These are phyloP conservation scores for Uncinocarpus reesii DNA, from an alignment of 2,329 filamentous ascomycete species.

Conservation along the genomic window DNA sequence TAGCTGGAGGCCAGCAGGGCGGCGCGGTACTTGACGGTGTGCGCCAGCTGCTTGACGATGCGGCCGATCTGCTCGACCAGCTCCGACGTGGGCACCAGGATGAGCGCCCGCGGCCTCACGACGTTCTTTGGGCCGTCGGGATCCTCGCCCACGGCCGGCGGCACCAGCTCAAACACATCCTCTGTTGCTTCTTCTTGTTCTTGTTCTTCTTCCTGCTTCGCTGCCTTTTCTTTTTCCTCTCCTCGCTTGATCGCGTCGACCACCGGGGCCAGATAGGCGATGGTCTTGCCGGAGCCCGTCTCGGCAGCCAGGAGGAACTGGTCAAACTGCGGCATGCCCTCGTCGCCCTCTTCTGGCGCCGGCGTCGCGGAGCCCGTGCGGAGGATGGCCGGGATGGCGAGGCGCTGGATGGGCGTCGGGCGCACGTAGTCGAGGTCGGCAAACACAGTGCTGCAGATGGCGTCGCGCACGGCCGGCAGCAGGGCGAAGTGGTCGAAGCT, in stretches of 20 bases:
- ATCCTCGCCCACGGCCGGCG: slow-evolving; percentile 53
- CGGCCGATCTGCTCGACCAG: slow-evolving; percentile 76
- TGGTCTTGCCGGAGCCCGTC: slow-evolving; percentile 92
- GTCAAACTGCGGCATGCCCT: slow-evolving; percentile 42
- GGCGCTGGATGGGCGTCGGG: slow-evolving; percentile 79
- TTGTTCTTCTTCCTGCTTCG: slow-evolving; percentile 44
- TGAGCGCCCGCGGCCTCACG: slow-evolving; percentile 69
- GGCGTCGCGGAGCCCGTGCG: slow-evolving; percentile 21
- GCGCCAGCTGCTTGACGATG: slow-evolving; percentile 71
- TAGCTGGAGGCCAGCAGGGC: slow-evolving; percentile 70
- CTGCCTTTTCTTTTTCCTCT: slow-evolving; percentile 43
- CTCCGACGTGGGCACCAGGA: slow-evolving; percentile 86
- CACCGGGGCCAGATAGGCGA: slow-evolving; percentile 79
- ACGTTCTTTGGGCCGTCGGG: slow-evolving; percentile 55
- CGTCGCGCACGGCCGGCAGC: slow-evolving; percentile 58
- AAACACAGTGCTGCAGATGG: slow-evolving; percentile 63
- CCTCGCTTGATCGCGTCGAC: slow-evolving; percentile 75
- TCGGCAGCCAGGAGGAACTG: slow-evolving; percentile 83
- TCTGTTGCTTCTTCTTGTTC: slow-evolving; percentile 37
- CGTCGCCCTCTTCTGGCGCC: slow-evolving; percentile 32
- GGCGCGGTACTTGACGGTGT: slow-evolving; percentile 77
- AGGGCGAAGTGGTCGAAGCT: slow-evolving; percentile 74
- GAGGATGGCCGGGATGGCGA: slow-evolving; percentile 76
- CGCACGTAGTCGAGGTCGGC: slow-evolving; percentile 61
- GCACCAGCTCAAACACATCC: slow-evolving; percentile 51